phyloP scores from a whole-genome alignment of 257 asterid genomes.

The Prunella vulgaris region DNA sequence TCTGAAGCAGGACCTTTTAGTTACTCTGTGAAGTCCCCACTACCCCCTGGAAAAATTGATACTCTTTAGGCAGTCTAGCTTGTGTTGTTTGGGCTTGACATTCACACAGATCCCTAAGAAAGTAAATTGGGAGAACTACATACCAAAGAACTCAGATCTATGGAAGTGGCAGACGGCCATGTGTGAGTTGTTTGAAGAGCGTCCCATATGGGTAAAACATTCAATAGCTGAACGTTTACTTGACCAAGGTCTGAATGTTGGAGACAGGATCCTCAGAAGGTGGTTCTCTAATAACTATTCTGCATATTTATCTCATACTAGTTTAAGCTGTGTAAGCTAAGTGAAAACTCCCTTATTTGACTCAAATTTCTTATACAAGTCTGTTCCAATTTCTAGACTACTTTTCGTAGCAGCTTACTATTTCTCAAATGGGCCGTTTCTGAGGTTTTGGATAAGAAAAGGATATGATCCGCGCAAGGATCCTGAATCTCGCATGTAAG shows the following conservation, averaged over 20 bases:
- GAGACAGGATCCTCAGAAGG: constrained; percentile 63
- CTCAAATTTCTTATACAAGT: constrained; percentile 21
- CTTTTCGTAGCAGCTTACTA: constrained; percentile 82
- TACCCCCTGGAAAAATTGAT: too few relatives aligned
- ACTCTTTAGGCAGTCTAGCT: too few relatives aligned
- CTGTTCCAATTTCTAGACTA: constrained; percentile 52
- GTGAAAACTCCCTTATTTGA: neutral
- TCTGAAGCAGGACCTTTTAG: too few relatives aligned
- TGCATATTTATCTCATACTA: constrained; percentile 7
- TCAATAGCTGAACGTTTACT: constrained; percentile 61
- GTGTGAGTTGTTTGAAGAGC: constrained; percentile 79
- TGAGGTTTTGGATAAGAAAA: constrained; percentile 83
- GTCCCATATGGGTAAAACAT: constrained; percentile 77
- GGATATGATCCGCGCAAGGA: constrained; percentile 98
- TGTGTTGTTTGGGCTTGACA: constrained; percentile 61
- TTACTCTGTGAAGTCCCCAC: too few relatives aligned
- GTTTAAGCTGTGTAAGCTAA: constrained; percentile 10
- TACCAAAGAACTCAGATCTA: constrained; percentile 54
- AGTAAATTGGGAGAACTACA: constrained; percentile 78
- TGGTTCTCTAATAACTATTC: constrained; percentile 23
- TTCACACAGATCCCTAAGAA: constrained; percentile 87
- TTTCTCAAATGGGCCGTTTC: constrained; percentile 87
- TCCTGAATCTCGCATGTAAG: constrained; percentile 92
- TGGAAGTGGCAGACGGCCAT: constrained; percentile 77
- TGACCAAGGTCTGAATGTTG: constrained; percentile 49